Evolutionary conservation across 108 stramenopile genomes (phyloP).

Genomic region (Licmophora abbreviata): DNA sequence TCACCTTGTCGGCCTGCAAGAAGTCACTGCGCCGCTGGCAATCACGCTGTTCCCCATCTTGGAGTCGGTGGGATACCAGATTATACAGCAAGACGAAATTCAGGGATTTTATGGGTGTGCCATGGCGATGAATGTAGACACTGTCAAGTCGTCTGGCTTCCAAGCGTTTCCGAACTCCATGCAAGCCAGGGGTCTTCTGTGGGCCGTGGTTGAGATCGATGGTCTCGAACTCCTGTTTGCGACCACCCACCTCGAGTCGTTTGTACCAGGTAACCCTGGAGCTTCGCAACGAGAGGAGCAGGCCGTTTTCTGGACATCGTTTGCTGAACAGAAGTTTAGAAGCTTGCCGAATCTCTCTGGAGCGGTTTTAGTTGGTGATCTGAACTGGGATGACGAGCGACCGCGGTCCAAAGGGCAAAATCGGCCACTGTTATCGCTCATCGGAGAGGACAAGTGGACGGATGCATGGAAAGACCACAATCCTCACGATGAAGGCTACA

Average conservation of each 20-base stretch:
- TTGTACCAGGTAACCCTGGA: constrained; percentile 19
- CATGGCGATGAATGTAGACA: constrained; percentile 17
- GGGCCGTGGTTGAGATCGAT: constrained; percentile 10
- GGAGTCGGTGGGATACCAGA: constrained; percentile 20
- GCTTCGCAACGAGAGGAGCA: constrained; percentile 32
- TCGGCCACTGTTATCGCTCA: constrained; percentile 11
- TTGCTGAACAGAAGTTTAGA: constrained; percentile 25
- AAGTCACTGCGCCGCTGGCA: constrained; percentile 30
- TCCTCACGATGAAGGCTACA: constrained; percentile 26
- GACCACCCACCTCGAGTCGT: constrained; percentile 62
- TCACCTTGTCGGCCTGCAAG: constrained; percentile 50
- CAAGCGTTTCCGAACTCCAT: constrained; percentile 21
- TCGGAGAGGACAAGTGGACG: constrained; percentile 16
- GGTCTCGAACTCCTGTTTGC: constrained; percentile 12
- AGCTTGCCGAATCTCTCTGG: constrained; percentile 13
- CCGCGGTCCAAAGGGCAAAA: constrained; percentile 11
- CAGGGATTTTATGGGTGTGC: constrained; percentile 26
- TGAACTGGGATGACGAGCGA: constrained; percentile 71
- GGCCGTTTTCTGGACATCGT: constrained; percentile 20
- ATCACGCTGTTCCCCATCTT: constrained; percentile 24
- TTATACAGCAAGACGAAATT: constrained; percentile 23
- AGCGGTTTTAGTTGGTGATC: constrained; percentile 48
- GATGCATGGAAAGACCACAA: constrained; percentile 34
- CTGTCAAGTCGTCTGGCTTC: constrained; percentile 20
- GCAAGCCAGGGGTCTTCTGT: constrained; percentile 44